These are phyloP conservation scores for Viola pubescens DNA, from an alignment of 441 rosid genomes.

Conservation along the genomic window DNA sequence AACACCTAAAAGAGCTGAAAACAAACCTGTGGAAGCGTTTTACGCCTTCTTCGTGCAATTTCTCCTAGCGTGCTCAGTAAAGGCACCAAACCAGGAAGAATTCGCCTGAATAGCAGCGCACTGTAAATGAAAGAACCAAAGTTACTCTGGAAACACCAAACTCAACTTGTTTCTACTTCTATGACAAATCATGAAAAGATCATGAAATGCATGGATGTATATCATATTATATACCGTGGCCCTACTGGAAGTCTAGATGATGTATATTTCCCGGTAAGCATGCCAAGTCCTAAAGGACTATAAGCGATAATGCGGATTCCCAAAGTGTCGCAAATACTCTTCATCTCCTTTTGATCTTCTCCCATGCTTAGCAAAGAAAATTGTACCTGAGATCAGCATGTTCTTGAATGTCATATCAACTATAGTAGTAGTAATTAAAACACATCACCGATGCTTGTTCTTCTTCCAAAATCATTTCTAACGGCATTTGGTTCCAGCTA, in stretches of 20 bases:
- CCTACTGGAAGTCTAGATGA: constrained; percentile 66
- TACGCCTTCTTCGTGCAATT: constrained; percentile 50
- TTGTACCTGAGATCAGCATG: constrained; percentile 44
- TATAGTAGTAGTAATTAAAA: too few relatives aligned
- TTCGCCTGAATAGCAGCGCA: constrained; percentile 64
- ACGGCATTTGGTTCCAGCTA: background rate
- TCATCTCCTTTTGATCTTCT: constrained; percentile 63
- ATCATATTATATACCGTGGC: constrained; percentile 46
- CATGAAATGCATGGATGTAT: background rate
- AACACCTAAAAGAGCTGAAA: background rate
- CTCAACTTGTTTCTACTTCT: too few relatives aligned
- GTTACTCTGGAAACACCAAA: background rate
- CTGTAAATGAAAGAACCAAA: constrained; percentile 25
- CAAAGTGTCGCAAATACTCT: constrained; percentile 47
- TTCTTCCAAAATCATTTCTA: too few relatives aligned
- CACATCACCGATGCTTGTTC: too few relatives aligned
- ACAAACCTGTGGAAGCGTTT: constrained; percentile 62
- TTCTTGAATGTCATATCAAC: background rate
- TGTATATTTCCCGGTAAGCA: constrained; percentile 85
- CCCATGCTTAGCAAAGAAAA: constrained; percentile 83
- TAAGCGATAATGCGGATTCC: constrained; percentile 73
- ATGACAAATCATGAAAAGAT: too few relatives aligned
- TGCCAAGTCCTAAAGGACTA: constrained; percentile 90
- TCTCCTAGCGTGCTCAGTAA: constrained; percentile 40
- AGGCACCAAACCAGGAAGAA: constrained; percentile 76